phyloP scores from a whole-genome alignment of 2,329 filamentous ascomycete genomes.

The Colletotrichum sp. region DNA sequence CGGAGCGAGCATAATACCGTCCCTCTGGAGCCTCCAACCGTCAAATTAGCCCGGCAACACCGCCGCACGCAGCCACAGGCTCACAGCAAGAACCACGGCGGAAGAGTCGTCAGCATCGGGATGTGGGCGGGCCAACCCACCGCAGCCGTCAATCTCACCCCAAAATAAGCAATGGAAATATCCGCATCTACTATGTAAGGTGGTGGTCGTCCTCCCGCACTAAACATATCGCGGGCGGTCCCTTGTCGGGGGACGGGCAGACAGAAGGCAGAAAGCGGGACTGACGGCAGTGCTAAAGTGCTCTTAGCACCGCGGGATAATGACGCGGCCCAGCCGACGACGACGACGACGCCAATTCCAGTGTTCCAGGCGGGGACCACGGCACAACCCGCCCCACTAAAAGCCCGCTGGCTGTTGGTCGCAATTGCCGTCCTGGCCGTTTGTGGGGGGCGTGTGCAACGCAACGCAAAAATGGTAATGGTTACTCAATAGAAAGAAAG shows the following conservation, averaged over 20 bases:
- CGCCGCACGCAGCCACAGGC: background rate
- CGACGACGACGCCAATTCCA: background rate
- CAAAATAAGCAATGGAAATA: background rate
- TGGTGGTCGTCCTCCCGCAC: background rate
- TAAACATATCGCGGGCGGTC: background rate
- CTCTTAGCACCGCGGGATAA: background rate
- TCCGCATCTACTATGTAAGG: background rate
- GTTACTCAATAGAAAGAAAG: background rate
- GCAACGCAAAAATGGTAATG: background rate
- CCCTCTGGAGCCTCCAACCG: background rate
- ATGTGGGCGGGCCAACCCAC: background rate
- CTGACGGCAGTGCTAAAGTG: slow-evolving; percentile 1
- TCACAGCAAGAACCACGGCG: background rate
- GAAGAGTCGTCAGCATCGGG: slow-evolving; percentile 4
- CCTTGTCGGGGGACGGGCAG: background rate
- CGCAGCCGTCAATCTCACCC: background rate
- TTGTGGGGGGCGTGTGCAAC: background rate
- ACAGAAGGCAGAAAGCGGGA: background rate
- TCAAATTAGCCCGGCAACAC: background rate
- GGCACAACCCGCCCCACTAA: background rate
- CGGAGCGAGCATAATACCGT: background rate
- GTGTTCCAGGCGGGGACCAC: background rate
- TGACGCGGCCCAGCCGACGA: slow-evolving; percentile 16
- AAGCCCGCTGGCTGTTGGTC: background rate
- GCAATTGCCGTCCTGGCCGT: background rate